Base-by-base conservation (phyloP, 2,329 filamentous ascomycete genomes). In the Aspergillus intermedius region DNA sequence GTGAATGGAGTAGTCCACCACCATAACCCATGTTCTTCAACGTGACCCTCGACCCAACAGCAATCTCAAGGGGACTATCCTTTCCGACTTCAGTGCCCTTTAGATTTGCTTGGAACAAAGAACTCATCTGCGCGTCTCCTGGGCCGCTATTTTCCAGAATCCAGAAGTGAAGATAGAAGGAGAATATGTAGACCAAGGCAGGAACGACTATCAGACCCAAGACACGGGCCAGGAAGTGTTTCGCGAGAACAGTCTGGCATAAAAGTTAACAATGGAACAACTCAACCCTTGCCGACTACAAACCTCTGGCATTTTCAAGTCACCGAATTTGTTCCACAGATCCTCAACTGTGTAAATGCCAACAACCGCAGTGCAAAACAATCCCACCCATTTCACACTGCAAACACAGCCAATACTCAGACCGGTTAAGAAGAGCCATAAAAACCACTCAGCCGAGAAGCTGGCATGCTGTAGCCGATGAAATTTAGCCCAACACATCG, bases 11-110 rank as follows among this genome's bases (percentile, higher is more conserved):
- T 32, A 98, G 82, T 67, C 93, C 93, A 65, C 93, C 93, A 51
- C 93, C 93, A 62, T 98, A 98, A 28, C 93, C 93, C 93, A 97
- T 98, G 69, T 98, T 98, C 79, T 98, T 98, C 57, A 98, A 76
- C 0, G 93, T 98, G 7, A 86, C 87, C 50, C 87, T 83, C 32
- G 93, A 98, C 22, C 94, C 93, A 55, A 87, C 77, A 4, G 90
- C 91, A 56, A 98, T 78, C 66, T 98, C 93, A 13, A 98, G 79
- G 19, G 94, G 93, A 64, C 91, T 96, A 68, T 95, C 87, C 69
- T 88, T 90, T 64, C 91, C 91, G 53, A 98, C 91, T 56, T 94
- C 87, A 9, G 91, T 97, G 22, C 93, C 93, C 61, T 83, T 85
- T 34, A 98, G 79, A 66, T 98, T 98, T 43, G 94, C 93, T 70